Evolutionary conservation across 2,329 filamentous ascomycete genomes (phyloP).

Genomic region (Aspergillus amoenus): DNA sequence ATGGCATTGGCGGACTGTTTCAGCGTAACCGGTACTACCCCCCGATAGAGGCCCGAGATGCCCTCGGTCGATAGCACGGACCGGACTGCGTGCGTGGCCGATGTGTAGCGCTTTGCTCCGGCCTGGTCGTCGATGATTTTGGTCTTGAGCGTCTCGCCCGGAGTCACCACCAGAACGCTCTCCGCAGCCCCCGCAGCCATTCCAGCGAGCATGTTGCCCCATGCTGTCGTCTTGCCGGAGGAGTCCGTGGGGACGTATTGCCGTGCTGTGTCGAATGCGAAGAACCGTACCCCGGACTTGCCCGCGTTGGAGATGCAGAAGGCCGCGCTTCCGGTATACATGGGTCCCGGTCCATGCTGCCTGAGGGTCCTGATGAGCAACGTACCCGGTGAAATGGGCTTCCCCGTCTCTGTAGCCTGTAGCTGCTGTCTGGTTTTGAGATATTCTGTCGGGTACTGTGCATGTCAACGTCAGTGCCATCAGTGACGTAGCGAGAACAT

Average conservation of each 20-base stretch:
- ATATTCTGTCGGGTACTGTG: conserved; percentile 20
- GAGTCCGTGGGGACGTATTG: conserved; percentile 12
- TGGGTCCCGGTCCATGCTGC: conserved; percentile 10
- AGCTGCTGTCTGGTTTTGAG: conserved; percentile 20
- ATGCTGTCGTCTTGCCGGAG: conserved; percentile 44
- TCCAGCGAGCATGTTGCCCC: conserved; percentile 57
- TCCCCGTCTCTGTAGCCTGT: not conserved
- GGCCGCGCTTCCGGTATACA: conserved; percentile 16
- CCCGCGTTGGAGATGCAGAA: conserved; percentile 20
- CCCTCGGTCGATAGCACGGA: conserved; percentile 53
- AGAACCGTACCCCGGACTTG: conserved; percentile 19
- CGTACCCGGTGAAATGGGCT: not conserved
- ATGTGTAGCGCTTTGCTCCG: conserved; percentile 48
- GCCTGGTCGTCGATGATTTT: conserved; percentile 59
- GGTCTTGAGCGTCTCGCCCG: conserved; percentile 66
- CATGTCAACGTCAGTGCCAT: not conserved
- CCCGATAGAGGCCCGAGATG: conserved; percentile 55
- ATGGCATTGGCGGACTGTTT: conserved; percentile 49
- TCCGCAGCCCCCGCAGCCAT: conserved; percentile 62
- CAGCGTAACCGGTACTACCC: conserved; percentile 58
- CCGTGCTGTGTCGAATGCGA: conserved; percentile 17
- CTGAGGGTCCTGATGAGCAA: conserved; percentile 11
- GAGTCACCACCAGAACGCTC: conserved; percentile 61
- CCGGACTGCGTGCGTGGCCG: conserved; percentile 50
- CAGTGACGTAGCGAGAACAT: not conserved